Conservation (phyloP, 2,329 filamentous ascomycete species). For the Exophiala sp. region DNA sequence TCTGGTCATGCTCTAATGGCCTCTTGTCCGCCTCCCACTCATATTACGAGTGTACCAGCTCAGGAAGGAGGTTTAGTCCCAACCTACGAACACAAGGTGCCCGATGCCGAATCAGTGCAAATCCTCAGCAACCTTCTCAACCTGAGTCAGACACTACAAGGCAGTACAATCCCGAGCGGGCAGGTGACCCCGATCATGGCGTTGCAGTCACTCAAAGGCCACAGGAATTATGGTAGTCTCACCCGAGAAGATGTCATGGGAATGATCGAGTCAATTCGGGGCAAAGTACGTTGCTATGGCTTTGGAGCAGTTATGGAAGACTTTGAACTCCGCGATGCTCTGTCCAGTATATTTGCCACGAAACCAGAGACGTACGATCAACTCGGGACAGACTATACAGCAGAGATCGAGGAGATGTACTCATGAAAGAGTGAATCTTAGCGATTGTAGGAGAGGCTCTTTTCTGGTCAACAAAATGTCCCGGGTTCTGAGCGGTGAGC, state of each 20-base stretch:
- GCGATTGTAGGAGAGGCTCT: not conserved
- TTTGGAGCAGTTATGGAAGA: conserved; percentile 69
- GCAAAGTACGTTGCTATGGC: conserved; percentile 88
- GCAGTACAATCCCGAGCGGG: conserved; percentile 58
- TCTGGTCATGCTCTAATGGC: conserved; percentile 94
- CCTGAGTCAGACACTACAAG: conserved; percentile 74
- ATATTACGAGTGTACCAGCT: conserved; percentile 52
- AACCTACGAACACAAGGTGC: conserved; percentile 67
- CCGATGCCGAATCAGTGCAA: conserved; percentile 59
- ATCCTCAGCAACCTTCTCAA: conserved; percentile 80
- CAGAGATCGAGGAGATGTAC: conserved; percentile 29
- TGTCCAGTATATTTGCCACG: conserved; percentile 65
- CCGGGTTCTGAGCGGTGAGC: not conserved
- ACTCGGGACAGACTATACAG: conserved; percentile 21
- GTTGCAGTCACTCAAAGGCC: conserved; percentile 74
- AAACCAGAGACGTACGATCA: conserved; percentile 39
- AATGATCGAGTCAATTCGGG: conserved; percentile 69
- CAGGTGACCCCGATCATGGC: conserved; percentile 91
- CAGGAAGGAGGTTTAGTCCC: conserved; percentile 38
- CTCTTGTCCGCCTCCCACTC: conserved; percentile 72
- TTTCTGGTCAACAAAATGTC: not conserved
- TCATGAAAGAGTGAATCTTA: conserved; percentile 6
- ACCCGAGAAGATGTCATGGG: conserved; percentile 65
- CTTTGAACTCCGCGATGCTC: conserved; percentile 65
- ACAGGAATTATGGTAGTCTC: conserved; percentile 66